These are phyloP conservation scores for Pythium coloratum DNA, from an alignment of 352 stramenopile species.

Conservation along the genomic window DNA sequence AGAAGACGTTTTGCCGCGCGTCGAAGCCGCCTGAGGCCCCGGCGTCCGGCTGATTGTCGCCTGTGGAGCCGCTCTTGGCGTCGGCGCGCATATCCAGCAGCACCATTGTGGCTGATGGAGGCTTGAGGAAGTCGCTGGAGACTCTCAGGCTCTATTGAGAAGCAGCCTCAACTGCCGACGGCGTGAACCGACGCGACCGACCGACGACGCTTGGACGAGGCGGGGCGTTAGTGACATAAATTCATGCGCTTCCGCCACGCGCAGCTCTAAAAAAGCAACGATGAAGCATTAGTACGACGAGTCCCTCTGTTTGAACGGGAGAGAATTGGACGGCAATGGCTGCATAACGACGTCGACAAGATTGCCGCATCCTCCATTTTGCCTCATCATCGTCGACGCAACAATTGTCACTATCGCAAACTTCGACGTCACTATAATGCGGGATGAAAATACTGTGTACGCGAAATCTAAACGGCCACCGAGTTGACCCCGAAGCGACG, in stretches of 20 bases:
- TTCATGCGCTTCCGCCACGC: background rate
- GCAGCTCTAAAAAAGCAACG: background rate
- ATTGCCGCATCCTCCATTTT: background rate
- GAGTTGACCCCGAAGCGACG: constrained; percentile 19
- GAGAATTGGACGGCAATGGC: too few species aligned
- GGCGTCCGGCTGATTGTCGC: constrained; percentile 21
- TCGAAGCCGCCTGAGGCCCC: constrained; percentile 41
- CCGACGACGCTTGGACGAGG: background rate
- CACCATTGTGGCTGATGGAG: constrained; percentile 23
- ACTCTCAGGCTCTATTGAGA: background rate
- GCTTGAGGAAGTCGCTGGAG: background rate
- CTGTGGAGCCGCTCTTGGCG: constrained; percentile 35
- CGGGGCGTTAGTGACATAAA: background rate
- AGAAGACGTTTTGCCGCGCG: constrained; percentile 48
- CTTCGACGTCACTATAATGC: background rate
- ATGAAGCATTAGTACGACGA: too few species aligned
- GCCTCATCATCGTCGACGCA: background rate
- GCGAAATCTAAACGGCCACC: background rate
- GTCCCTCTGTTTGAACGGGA: too few species aligned
- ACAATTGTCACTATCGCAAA: background rate
- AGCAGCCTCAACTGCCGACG: background rate
- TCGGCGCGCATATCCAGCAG: constrained; percentile 55
- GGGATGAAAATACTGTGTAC: background rate
- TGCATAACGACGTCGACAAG: too few species aligned
- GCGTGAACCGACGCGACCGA: background rate